Base-by-base conservation (phyloP, 2,329 filamentous ascomycete genomes). In the Alternaria conjuncta region DNA sequence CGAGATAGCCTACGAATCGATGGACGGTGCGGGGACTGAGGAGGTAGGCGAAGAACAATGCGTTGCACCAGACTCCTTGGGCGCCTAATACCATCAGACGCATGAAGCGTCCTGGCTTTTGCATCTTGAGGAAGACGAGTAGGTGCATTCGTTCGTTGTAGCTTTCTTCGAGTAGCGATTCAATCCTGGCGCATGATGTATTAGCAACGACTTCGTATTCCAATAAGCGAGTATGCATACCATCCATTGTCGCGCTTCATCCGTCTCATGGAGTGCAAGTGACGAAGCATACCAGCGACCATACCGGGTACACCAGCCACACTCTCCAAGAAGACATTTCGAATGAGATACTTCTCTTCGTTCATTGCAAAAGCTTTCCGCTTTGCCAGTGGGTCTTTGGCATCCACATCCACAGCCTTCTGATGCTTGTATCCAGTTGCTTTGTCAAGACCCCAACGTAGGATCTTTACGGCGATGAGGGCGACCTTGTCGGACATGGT, bases 101-200 rank as follows among this genome's bases (percentile, higher is more conserved):
- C 94, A 97, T 97, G 84, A 97, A 96, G 84, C 87, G 89, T 13
- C 92, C 93, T 4, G 92, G 92, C 70, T 94, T 87, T 61, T 90
- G 92, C 86, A 97, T 92, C 81, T 96, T 97, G 80, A 99, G 89
- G 81, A 98, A 97, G 0, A 92, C 96, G 28, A 97, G 83, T 2
- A 97, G 88, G 74, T 97, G 93, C 94, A 98, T 97, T 25, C 94
- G 87, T 80, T 97, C 94, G 78, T 97, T 97, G 82, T 93, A 96
- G 67, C 90, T 92, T 82, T 97, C 93, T 79, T 96, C 93, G 2
- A 97, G 87, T 9, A 97, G 84, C 0, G 92, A 95, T 81, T 97
- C 94, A 77, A 99, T 98, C 93, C 92, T 87, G 57, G 20, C 3
- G 23, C n/a, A 32, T 8, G 8, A 6, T 28, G 15, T 18, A 18